phyloP scores from a whole-genome alignment of 345 rosid genomes.

The Euphorbia tirucalli region DNA sequence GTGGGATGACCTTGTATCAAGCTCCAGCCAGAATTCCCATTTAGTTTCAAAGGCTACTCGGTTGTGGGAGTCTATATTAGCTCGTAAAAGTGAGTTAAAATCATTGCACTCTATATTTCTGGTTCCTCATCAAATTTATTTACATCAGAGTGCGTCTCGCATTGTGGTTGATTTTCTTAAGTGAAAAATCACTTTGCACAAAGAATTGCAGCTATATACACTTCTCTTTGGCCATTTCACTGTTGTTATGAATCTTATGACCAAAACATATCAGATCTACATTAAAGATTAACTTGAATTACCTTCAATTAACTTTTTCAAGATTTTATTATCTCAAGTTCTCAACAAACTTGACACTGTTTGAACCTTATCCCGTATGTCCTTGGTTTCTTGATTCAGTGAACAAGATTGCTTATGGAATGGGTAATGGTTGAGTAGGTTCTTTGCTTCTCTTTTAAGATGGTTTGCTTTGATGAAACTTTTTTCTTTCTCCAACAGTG shows the following conservation, averaged over 20 bases:
- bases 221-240: neutral
- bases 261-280: neutral
- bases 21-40: conserved; percentile 95
- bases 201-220: neutral
- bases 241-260: too few relatives aligned
- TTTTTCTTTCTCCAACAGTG: neutral
- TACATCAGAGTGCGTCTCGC: neutral
- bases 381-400: conserved; percentile 1
- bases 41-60: conserved; percentile 88
- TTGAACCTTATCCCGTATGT: neutral
- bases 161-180: neutral
- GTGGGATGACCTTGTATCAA: conserved; percentile 97
- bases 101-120: neutral
- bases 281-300: neutral
- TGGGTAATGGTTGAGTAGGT: neutral
- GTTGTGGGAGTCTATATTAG: conserved; percentile 90
- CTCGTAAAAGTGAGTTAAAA: conserved; percentile 73
- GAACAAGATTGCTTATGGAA: neutral
- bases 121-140: neutral
- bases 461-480: neutral
- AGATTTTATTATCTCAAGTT: neutral
- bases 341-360: neutral
- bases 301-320: neutral
- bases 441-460: neutral
- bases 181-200: neutral